A percentile compares a stretch with the other conserved stretches of the same genome.
These are phyloP conservation scores for Pseudophaeomoniella oleicola DNA, from an alignment of 2,329 filamentous ascomycete genomes.

Conservation along the genomic window DNA sequence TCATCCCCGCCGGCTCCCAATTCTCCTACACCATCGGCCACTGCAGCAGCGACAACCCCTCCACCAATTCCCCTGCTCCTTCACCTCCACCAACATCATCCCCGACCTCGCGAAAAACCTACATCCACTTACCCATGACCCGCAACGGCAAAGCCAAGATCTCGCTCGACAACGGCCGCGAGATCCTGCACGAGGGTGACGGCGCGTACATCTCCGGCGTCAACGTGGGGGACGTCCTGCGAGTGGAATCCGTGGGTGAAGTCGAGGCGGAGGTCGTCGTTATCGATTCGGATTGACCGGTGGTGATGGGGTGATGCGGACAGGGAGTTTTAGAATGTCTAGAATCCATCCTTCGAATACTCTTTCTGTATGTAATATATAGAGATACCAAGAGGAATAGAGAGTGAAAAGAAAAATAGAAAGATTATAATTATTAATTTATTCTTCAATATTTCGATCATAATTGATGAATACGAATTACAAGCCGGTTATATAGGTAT, in stretches of 20 bases:
- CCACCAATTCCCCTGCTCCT: too few species aligned
- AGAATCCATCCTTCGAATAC: too few species aligned
- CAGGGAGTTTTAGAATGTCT: too few species aligned
- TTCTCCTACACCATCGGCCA: constrained; percentile 64
- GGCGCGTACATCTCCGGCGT: constrained; percentile 60
- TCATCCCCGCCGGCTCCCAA: constrained; percentile 49
- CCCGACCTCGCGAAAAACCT: constrained; percentile 52
- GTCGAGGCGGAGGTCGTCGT: constrained; percentile 56
- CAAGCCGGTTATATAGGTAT: too few species aligned
- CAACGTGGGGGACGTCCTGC: constrained; percentile 48
- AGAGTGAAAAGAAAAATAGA: too few species aligned
- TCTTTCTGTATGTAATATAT: too few species aligned
- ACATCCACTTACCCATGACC: constrained; percentile 67
- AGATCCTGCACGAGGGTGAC: constrained; percentile 61
- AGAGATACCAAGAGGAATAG: too few species aligned
- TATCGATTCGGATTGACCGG: constrained; percentile 43
- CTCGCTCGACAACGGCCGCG: constrained; percentile 45
- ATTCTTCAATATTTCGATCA: too few species aligned
- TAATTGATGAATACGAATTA: too few species aligned
- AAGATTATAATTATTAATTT: too few species aligned
- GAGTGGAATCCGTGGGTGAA: constrained; percentile 53
- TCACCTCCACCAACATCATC: constrained; percentile 16
- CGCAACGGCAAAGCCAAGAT: constrained; percentile 62
- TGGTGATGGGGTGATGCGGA: too few species aligned
- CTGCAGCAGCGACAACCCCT: too few species aligned